Percentiles rank a stretch among this genome's conserved stretches.
phyloP scores from a whole-genome alignment of 164 flowering plant species.

The Aristolochia contorta region DNA sequence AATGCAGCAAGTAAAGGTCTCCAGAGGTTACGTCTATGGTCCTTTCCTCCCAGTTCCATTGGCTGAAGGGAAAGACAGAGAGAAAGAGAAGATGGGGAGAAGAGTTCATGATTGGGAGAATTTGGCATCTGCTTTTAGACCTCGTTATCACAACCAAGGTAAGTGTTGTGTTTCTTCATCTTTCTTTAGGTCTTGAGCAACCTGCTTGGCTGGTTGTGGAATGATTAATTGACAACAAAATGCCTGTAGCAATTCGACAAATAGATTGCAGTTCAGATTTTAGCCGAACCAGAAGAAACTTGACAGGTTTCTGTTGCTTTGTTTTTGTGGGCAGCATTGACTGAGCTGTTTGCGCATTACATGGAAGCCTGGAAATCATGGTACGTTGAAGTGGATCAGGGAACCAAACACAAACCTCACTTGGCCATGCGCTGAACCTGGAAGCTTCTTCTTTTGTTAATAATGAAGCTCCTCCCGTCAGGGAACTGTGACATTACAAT shows the following conservation, averaged over 20 bases:
- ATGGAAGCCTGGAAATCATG: conserved; percentile 87
- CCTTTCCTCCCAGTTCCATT: conserved; percentile 64
- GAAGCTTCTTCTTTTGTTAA: background rate
- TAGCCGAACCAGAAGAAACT: too few species aligned
- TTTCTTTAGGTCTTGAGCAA: too few species aligned
- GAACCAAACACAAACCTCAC: conserved; percentile 24
- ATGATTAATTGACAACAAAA: too few species aligned
- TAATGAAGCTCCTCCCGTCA: background rate
- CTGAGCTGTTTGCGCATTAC: conserved; percentile 73
- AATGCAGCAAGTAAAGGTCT: conserved; percentile 15
- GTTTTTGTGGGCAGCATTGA: conserved; percentile 52
- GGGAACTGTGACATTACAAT: background rate
- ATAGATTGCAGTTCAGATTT: too few species aligned
- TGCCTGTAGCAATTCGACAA: too few species aligned
- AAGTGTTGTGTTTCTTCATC: conserved; percentile 4
- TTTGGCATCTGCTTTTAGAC: conserved; percentile 47
- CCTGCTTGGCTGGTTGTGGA: too few species aligned
- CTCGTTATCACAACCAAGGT: conserved; percentile 93
- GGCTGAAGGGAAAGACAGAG: conserved; percentile 21
- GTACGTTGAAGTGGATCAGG: conserved; percentile 60
- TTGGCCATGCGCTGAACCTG: background rate
- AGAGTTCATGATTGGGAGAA: conserved; percentile 53
- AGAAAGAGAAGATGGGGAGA: conserved; percentile 12
- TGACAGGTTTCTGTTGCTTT: background rate
- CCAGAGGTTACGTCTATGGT: conserved; percentile 57